phyloP scores from a whole-genome alignment of 352 stramenopile genomes.

The Thalassiosira livingstoniorum region DNA sequence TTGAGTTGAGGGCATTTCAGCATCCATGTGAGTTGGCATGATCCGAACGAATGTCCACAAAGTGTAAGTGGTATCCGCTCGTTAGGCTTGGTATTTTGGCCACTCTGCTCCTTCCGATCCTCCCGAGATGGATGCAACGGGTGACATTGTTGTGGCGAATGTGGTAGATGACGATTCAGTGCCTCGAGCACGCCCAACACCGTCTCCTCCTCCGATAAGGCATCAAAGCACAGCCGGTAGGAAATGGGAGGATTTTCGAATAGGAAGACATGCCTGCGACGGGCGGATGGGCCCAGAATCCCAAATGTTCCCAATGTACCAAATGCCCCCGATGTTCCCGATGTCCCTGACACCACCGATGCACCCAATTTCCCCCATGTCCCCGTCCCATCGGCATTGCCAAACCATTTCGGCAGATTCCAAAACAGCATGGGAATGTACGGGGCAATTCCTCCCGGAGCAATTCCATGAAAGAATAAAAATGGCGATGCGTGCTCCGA shows the following conservation, averaged over 20 bases:
- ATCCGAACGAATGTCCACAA: constrained; percentile 85
- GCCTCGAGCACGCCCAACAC: constrained; percentile 76
- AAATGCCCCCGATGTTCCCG: too few relatives aligned
- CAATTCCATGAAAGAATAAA: constrained; percentile 87
- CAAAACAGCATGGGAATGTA: constrained; percentile 81
- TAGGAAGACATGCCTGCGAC: constrained; percentile 72
- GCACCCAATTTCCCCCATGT: too few relatives aligned
- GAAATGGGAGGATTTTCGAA: constrained; percentile 81
- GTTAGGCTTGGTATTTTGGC: too few relatives aligned
- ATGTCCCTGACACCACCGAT: too few relatives aligned
- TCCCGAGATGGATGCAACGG: too few relatives aligned
- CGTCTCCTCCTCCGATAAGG: constrained; percentile 79
- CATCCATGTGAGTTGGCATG: constrained; percentile 81
- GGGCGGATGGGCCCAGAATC: constrained; percentile 29
- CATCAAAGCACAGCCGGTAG: constrained; percentile 61
- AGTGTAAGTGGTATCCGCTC: constrained; percentile 54
- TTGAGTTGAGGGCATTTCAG: constrained; percentile 53
- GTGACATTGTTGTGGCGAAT: too few relatives aligned
- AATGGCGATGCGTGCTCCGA: constrained; percentile 55
- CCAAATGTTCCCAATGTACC: too few relatives aligned
- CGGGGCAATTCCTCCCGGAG: constrained; percentile 68
- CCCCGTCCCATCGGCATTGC: too few relatives aligned
- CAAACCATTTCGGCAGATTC: too few relatives aligned
- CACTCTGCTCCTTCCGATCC: too few relatives aligned
- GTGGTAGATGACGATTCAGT: constrained; percentile 52